A percentile compares a stretch with the other conserved stretches of the same genome.
These are phyloP conservation scores for Wickerhamomyces ciferrii DNA, from an alignment of 805 yeast species.

Conservation along the genomic window DNA sequence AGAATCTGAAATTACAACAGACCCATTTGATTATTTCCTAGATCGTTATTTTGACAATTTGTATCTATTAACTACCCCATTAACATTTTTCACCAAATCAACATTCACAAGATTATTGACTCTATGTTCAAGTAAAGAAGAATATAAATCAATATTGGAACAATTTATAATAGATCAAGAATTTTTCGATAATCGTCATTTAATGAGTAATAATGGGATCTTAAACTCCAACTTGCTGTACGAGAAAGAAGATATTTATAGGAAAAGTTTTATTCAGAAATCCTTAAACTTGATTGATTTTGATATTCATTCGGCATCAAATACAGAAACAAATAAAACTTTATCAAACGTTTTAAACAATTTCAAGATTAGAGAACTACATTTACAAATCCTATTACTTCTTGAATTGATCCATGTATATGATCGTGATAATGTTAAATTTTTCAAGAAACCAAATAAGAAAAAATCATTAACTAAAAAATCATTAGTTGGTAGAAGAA, in stretches of 20 bases:
- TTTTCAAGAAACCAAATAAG: slow-evolving; percentile 21
- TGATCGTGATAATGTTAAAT: slow-evolving; percentile 30
- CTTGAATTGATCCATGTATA: slow-evolving; percentile 37
- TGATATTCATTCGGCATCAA: slow-evolving; percentile 17
- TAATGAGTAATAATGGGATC: slow-evolving; percentile 20
- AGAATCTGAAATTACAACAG: slow-evolving; percentile 5
- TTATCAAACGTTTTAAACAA: slow-evolving; percentile 28
- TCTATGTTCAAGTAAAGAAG: slow-evolving; percentile 29
- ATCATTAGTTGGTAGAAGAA: slow-evolving; percentile 26
- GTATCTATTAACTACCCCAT: slow-evolving; percentile 28
- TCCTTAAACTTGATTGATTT: slow-evolving; percentile 20
- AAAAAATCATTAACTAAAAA: slow-evolving; percentile 18
- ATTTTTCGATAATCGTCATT: slow-evolving; percentile 38
- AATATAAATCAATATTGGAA: slow-evolving; percentile 22
- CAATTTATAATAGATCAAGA: slow-evolving; percentile 29
- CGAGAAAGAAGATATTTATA: slow-evolving; percentile 23
- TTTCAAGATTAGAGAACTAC: slow-evolving; percentile 51
- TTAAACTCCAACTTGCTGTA: slow-evolving; percentile 18
- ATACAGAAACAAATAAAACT: slow-evolving; percentile 21
- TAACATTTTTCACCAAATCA: slow-evolving; percentile 41
- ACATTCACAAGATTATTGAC: slow-evolving; percentile 40
- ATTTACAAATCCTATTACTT: slow-evolving; percentile 43
- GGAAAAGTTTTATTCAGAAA: slow-evolving; percentile 21
- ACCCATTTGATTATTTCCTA: slow-evolving; percentile 23
- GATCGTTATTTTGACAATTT: slow-evolving; percentile 30